Conservation (phyloP, 176 grass and related monocot genomes). For the Otatea glauca region DNA sequence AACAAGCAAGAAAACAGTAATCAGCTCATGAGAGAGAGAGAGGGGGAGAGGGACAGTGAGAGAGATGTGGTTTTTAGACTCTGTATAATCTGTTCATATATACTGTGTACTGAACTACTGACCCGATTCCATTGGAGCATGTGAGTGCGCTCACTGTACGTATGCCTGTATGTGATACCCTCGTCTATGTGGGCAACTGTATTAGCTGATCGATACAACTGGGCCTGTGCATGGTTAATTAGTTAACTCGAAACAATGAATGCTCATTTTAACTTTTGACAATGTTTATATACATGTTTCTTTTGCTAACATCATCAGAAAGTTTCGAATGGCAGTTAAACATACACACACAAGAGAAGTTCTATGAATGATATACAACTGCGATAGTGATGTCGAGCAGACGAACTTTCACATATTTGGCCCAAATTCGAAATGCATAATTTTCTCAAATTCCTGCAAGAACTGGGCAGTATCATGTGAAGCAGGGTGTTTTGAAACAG, state of each 20-base stretch:
- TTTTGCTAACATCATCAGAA: neutral
- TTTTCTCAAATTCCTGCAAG: neutral
- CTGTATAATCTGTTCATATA: conserved; percentile 35
- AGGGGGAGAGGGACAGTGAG: no score
- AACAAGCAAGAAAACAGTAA: neutral
- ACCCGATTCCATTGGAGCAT: neutral
- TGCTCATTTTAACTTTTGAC: neutral
- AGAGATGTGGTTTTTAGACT: neutral
- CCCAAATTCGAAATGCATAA: neutral
- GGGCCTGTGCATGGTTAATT: neutral
- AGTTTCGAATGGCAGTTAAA: neutral
- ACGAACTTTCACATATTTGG: neutral
- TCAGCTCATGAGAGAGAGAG: neutral
- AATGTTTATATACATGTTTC: neutral
- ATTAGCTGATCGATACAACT: neutral
- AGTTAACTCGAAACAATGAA: neutral
- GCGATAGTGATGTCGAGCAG: neutral
- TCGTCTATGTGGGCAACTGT: conserved; percentile 10
- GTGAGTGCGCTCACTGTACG: neutral
- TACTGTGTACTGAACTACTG: conserved; percentile 25
- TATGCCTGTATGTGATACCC: neutral
- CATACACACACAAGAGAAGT: neutral
- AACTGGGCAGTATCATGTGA: neutral
- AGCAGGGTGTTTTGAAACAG: neutral
- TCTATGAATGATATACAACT: neutral